These are phyloP conservation scores for Hanseniaspora lindneri DNA, from an alignment of 805 yeast species.

Conservation along the genomic window DNA sequence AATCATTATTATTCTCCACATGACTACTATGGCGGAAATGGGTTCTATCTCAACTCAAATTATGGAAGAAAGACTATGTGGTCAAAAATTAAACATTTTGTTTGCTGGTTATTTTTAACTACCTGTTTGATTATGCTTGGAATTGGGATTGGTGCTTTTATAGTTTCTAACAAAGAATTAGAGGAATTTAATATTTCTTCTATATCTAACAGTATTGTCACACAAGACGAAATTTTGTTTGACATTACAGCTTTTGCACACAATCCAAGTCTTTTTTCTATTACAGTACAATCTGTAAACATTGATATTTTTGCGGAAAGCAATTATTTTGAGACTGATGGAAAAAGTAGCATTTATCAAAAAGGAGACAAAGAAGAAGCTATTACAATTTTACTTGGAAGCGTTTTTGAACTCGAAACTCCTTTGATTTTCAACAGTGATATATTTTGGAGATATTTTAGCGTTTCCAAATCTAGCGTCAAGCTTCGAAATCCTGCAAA, in stretches of 20 bases:
- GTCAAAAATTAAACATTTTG: slow-evolving; percentile 28
- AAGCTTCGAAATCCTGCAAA: slow-evolving; percentile 51
- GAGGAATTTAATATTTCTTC: slow-evolving; percentile 49
- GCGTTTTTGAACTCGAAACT: slow-evolving; percentile 52
- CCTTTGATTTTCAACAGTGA: slow-evolving; percentile 70
- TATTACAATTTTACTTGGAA: slow-evolving; percentile 68
- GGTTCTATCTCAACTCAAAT: slow-evolving; percentile 11
- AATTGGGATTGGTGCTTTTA: slow-evolving; percentile 66
- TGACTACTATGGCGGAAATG: slow-evolving; percentile 29
- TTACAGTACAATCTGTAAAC: slow-evolving; percentile 52
- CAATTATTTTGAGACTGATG: slow-evolving; percentile 16
- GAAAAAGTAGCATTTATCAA: slow-evolving; percentile 16
- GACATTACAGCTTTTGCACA: slow-evolving; percentile 65
- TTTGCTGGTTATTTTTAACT: slow-evolving; percentile 30
- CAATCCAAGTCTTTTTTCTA: slow-evolving; percentile 75
- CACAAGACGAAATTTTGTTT: slow-evolving; percentile 75
- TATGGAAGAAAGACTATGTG: slow-evolving; percentile 25
- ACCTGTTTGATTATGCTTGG: slow-evolving; percentile 53
- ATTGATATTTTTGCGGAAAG: slow-evolving; percentile 71
- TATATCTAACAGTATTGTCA: slow-evolving; percentile 61
- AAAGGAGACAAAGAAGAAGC: slow-evolving; percentile 25
- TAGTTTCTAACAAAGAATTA: slow-evolving; percentile 79
- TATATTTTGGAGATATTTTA: slow-evolving; percentile 50
- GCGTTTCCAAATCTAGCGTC: slow-evolving; percentile 53
- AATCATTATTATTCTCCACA: slow-evolving; percentile 35